phyloP scores from a whole-genome alignment of 2,329 filamentous ascomycete genomes.

The Talaromyces sp. region DNA sequence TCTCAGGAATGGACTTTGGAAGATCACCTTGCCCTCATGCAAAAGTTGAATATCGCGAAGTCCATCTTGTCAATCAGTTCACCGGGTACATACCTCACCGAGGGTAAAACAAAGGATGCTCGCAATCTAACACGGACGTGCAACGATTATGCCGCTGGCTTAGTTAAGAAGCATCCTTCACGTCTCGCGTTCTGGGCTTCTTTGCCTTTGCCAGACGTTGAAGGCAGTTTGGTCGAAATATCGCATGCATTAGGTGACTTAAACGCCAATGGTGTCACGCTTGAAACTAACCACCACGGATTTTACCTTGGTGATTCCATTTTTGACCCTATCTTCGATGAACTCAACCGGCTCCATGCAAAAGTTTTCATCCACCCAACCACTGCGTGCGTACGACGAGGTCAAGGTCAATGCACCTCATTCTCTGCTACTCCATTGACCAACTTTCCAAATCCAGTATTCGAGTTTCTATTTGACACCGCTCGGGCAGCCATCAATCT shows the following conservation, averaged over 20 bases:
- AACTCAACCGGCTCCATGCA: conserved; percentile 42
- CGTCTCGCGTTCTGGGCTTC: conserved; percentile 52
- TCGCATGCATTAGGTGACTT: conserved; percentile 35
- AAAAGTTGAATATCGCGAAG: conserved; percentile 43
- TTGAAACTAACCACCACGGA: conserved; percentile 51
- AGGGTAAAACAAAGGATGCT: conserved; percentile 31
- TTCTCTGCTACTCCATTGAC: conserved; percentile 16
- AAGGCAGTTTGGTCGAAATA: conserved; percentile 45
- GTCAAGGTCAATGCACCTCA: background rate
- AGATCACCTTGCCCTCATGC: conserved; percentile 48
- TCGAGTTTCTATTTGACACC: conserved; percentile 25
- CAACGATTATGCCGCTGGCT: conserved; percentile 22
- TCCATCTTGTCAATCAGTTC: conserved; percentile 52
- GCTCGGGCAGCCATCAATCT: conserved; percentile 21
- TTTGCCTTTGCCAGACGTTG: conserved; percentile 48
- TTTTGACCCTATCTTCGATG: conserved; percentile 45
- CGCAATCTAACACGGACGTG: conserved; percentile 34
- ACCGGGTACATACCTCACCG: conserved; percentile 47
- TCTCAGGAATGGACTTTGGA: conserved; percentile 40
- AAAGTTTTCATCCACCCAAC: conserved; percentile 54
- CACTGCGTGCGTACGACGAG: background rate
- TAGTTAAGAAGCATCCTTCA: conserved; percentile 19
- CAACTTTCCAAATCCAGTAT: conserved; percentile 16
- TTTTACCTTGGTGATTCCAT: conserved; percentile 46
- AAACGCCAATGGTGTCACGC: conserved; percentile 47